Base-by-base conservation (phyloP, 2,329 filamentous ascomycete species). In the Didymella exigua region DNA sequence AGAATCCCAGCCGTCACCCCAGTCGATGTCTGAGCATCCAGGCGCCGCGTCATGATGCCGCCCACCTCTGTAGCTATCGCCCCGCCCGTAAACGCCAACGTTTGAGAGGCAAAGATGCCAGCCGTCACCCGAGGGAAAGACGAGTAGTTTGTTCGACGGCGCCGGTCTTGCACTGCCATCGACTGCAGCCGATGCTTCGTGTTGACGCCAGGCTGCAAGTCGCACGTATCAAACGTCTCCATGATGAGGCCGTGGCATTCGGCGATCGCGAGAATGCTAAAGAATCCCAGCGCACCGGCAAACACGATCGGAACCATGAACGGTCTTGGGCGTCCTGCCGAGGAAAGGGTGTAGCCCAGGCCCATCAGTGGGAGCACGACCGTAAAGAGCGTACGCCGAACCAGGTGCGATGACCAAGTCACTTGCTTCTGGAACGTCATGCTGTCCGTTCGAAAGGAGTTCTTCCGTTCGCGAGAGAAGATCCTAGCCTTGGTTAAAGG, bases 191-290 rank as follows among this genome's bases (percentile, higher is more conserved):
- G 75, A 62, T 82, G 79, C 23, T 65, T 70, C 24, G 76, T 79
- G 51, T 83, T 89, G 79, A 89, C 87, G 10, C 88, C 87, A 2
- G 88, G 86, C 62, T 89, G 88, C 4, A 93, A 79, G 71, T 93
- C 90, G 34, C 87, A 90, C n/a, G 86, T 89, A 70, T 93, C 90
- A 71, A 88, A 93, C 0, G 86, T 87, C 68, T 92, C 89, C 89
- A 93, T 92, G 69, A 92, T 83, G 27, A 93, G 76, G 0, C 89
- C 88, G 60, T 88, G 85, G 72, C 89, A 91, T 73, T 93, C 89
- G 2, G 89, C 84, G 40, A 91, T 86, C 1, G 88, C 89, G 9
- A 93, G 82, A 46, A 86, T 87, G 1, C 87, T 88, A 5, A 91
- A 77, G 63, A 90, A 90, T 0, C 88, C 89, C 13, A 91, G 82